These are phyloP conservation scores for Neurospora sp. DNA, from an alignment of 495 filamentous ascomycete species.

Conservation along the genomic window DNA sequence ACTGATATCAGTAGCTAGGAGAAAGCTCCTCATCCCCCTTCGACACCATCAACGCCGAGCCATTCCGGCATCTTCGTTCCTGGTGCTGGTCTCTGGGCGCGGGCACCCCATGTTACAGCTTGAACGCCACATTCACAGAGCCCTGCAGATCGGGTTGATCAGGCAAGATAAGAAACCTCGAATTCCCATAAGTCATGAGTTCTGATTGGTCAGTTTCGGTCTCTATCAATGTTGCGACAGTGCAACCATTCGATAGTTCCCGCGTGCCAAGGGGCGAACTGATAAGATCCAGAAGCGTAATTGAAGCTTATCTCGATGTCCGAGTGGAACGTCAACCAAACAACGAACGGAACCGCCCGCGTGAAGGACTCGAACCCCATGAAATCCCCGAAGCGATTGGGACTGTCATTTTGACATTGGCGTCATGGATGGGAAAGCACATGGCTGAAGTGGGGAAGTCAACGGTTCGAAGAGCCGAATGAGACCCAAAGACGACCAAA, in stretches of 20 bases:
- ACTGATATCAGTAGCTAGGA: neutral
- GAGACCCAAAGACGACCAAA: neutral
- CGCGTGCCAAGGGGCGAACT: neutral
- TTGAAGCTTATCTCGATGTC: neutral
- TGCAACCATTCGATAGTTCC: neutral
- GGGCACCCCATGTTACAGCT: neutral
- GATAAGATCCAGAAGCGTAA: neutral
- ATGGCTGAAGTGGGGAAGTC: neutral
- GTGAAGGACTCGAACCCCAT: neutral
- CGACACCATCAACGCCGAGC: neutral
- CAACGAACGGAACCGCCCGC: neutral
- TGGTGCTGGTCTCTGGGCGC: neutral
- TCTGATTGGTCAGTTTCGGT: neutral
- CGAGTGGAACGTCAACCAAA: neutral
- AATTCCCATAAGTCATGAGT: neutral
- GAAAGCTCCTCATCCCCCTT: neutral
- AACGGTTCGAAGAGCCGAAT: neutral
- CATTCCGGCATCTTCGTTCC: neutral
- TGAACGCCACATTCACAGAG: neutral
- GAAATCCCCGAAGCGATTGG: neutral
- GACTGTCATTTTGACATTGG: neutral
- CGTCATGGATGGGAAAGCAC: neutral
- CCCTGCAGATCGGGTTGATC: neutral
- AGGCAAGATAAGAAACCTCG: neutral
- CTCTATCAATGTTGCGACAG: no score